phyloP scores from a whole-genome alignment of 2,329 filamentous ascomycete genomes.

The Acephala macrosclerotiorum region DNA sequence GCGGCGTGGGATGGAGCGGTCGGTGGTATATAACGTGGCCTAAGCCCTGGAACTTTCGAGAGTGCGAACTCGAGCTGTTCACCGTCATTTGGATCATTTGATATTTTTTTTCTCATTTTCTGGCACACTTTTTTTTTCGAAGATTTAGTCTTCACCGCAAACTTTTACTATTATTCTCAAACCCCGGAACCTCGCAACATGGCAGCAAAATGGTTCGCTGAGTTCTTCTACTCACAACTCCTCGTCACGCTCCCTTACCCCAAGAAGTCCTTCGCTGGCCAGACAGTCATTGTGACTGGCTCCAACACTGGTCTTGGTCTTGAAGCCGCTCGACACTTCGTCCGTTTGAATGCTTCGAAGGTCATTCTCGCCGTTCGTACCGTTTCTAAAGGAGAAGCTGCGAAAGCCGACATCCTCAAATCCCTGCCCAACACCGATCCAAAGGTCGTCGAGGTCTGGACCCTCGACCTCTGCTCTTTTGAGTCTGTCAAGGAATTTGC shows the following conservation, averaged over 20 bases:
- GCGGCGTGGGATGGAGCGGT: neutral
- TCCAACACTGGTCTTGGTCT: slow-evolving; percentile 51
- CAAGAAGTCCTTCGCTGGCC: slow-evolving; percentile 30
- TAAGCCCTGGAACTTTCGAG: neutral
- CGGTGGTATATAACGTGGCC: neutral
- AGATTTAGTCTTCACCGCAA: no score
- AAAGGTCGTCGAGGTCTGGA: slow-evolving; percentile 32
- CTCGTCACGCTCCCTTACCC: slow-evolving; percentile 21
- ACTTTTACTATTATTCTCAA: no score
- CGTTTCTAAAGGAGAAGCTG: slow-evolving; percentile 46
- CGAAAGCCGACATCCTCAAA: slow-evolving; percentile 41
- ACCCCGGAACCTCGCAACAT: neutral
- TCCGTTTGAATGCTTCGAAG: slow-evolving; percentile 43
- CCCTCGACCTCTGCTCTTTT: slow-evolving; percentile 30
- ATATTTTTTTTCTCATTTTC: no score
- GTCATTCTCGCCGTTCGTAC: slow-evolving; percentile 53
- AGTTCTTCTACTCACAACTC: slow-evolving; percentile 32
- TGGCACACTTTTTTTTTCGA: no score
- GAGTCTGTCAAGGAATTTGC: slow-evolving; percentile 31
- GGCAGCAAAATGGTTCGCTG: slow-evolving; percentile 3
- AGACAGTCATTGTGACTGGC: slow-evolving; percentile 50
- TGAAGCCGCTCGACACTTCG: slow-evolving; percentile 46
- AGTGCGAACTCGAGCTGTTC: no score
- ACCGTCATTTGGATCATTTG: no score
- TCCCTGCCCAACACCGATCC: slow-evolving; percentile 23